A percentile compares a stretch with the other conserved stretches of the same genome.
Evolutionary conservation across 2,329 filamentous ascomycete genomes (phyloP).

Genomic region (Dothistroma pini): DNA sequence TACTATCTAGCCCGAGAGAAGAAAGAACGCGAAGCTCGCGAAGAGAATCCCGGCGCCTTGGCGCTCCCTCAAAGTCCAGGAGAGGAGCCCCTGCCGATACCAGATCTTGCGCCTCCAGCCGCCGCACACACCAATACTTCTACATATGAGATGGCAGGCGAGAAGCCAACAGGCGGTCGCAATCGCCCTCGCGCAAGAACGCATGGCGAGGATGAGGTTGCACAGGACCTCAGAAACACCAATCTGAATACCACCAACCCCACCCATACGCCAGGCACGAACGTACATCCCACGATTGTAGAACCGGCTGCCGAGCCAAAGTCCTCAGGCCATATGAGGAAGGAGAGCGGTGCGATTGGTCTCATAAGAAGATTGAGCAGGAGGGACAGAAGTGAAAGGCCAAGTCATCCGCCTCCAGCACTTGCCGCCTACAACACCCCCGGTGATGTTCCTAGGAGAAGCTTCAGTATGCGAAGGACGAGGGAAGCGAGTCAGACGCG

Average conservation of each 20-base stretch:
- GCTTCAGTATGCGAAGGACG: slow-evolving; percentile 74
- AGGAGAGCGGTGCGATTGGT: slow-evolving; percentile 81
- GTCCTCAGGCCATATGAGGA: slow-evolving; percentile 57
- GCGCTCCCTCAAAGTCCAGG: slow-evolving; percentile 55
- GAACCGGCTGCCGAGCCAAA: slow-evolving; percentile 35
- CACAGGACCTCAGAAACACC: slow-evolving; percentile 66
- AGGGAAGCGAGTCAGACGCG: slow-evolving; percentile 44
- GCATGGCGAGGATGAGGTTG: slow-evolving; percentile 88
- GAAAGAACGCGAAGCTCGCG: slow-evolving; percentile 68
- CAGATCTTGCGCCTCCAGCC: slow-evolving; percentile 75
- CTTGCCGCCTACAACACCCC: slow-evolving; percentile 69
- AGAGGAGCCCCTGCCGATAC: slow-evolving; percentile 59
- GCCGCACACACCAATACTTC: slow-evolving; percentile 84
- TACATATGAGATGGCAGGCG: slow-evolving; percentile 82
- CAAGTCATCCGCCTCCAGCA: slow-evolving; percentile 66
- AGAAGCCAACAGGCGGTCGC: slow-evolving; percentile 78
- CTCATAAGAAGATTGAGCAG: slow-evolving; percentile 89
- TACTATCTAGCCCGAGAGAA: slow-evolving; percentile 98
- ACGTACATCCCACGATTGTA: slow-evolving; percentile 41
- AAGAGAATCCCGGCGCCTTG: slow-evolving; percentile 57
- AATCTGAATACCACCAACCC: slow-evolving; percentile 56
- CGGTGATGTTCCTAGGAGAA: slow-evolving; percentile 71
- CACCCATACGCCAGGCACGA: slow-evolving; percentile 6
- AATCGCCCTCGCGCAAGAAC: slow-evolving; percentile 83
- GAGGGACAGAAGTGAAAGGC: slow-evolving; percentile 61